Evolutionary conservation across 2,329 filamentous ascomycete species (phyloP).

Genomic region (Pseudogymnoascus sp.): DNA sequence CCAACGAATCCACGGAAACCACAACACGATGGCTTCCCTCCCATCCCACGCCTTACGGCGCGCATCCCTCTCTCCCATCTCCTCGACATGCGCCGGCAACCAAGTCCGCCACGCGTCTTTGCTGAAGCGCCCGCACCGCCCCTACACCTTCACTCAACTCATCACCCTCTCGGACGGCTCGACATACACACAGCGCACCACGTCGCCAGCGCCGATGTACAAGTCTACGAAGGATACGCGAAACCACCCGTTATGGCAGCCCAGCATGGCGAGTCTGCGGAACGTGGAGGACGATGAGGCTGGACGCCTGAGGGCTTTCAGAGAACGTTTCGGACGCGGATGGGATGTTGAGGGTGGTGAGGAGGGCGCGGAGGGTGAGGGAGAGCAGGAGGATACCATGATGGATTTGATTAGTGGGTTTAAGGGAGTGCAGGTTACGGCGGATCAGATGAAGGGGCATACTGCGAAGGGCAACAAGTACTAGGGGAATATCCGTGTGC

Average conservation of each 20-base stretch:
- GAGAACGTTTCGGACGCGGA: conserved; percentile 70
- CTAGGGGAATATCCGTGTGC: conserved; percentile 15
- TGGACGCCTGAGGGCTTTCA: conserved; percentile 77
- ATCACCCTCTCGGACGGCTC: conserved; percentile 86
- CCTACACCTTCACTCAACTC: conserved; percentile 96
- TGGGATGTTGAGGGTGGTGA: conserved; percentile 57
- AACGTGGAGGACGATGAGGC: conserved; percentile 96
- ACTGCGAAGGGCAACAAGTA: conserved; percentile 30
- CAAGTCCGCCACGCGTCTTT: conserved; percentile 67
- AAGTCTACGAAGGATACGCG: conserved; percentile 69
- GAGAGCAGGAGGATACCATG: conserved; percentile 43
- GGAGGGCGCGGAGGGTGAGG: conserved; percentile 23
- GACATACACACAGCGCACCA: conserved; percentile 72
- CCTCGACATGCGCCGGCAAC: background rate
- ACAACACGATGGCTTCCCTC: conserved; percentile 16
- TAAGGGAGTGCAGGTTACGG: conserved; percentile 20
- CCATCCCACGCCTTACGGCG: conserved; percentile 18
- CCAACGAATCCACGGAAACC: conserved; percentile 11
- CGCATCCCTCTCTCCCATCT: conserved; percentile 11
- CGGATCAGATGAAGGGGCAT: conserved; percentile 30
- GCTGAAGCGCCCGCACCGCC: conserved; percentile 77
- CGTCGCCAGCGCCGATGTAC: conserved; percentile 56
- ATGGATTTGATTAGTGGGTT: conserved; percentile 49
- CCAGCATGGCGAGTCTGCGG: conserved; percentile 66
- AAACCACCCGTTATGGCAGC: conserved; percentile 89